Evolutionary conservation across 75 land plant species (phyloP).

Genomic region (Isoetes taiwanensis): DNA sequence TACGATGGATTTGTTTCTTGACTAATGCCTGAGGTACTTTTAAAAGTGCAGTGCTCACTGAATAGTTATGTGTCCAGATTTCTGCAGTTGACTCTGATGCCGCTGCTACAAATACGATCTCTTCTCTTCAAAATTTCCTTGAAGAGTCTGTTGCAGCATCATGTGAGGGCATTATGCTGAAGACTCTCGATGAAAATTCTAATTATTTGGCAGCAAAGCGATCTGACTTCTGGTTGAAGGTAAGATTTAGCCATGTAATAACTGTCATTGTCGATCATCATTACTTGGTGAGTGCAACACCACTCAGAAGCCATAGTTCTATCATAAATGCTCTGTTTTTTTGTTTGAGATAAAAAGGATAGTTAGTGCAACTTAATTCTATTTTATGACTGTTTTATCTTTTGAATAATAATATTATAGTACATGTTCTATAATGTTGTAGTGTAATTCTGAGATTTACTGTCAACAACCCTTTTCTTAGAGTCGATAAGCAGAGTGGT

Average conservation of each 20-base stretch:
- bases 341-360: too few relatives aligned
- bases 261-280: too few relatives aligned
- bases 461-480: too few relatives aligned
- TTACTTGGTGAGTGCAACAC: too few relatives aligned
- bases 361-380: too few relatives aligned
- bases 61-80: constrained; percentile 26
- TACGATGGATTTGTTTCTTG: neutral
- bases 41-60: neutral
- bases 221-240: constrained; percentile 91
- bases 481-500: too few relatives aligned
- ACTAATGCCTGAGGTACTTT: neutral
- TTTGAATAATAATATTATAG: too few relatives aligned
- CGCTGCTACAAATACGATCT: constrained; percentile 22
- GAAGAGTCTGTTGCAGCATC: constrained; percentile 56
- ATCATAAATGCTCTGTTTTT: too few relatives aligned
- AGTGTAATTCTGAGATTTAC: too few relatives aligned
- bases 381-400: too few relatives aligned
- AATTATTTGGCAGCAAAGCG: constrained; percentile 86
- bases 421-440: too few relatives aligned
- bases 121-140: constrained; percentile 50
- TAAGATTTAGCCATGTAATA: constrained; percentile 10
- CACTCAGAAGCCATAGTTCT: too few relatives aligned
- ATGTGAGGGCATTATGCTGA: constrained; percentile 95
- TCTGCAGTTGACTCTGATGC: constrained; percentile 45
- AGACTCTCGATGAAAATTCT: constrained; percentile 75